A percentile compares a stretch with the other conserved stretches of the same genome.
Evolutionary conservation across 2,329 filamentous ascomycete genomes (phyloP).

Genomic region (Tolypocladium ophioglossoides): DNA sequence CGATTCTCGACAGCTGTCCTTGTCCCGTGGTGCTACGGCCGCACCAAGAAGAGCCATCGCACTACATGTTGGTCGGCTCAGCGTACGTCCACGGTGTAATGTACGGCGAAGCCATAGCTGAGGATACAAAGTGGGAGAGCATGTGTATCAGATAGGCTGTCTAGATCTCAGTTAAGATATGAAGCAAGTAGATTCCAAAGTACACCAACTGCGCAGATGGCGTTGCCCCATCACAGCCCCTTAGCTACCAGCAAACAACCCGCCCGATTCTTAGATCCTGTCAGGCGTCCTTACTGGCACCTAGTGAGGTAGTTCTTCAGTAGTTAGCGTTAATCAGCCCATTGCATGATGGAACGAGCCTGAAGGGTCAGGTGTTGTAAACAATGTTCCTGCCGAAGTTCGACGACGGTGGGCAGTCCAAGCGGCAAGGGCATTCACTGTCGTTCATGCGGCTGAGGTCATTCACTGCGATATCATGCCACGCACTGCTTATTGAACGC

Average conservation of each 20-base stretch:
- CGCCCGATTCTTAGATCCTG: no score
- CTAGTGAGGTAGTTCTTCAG: no score
- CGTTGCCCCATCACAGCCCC: no score
- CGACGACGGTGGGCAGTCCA: conserved; percentile 20
- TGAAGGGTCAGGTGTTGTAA: no score
- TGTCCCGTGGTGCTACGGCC: background rate
- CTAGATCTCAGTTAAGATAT: no score
- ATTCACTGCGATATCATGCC: conserved; percentile 29
- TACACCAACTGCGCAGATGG: no score
- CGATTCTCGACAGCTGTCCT: background rate
- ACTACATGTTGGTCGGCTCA: background rate
- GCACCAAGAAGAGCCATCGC: background rate
- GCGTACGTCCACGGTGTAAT: background rate
- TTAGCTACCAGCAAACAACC: no score
- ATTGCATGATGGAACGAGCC: no score
- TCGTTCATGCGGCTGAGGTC: conserved; percentile 23
- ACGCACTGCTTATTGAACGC: conserved; percentile 25
- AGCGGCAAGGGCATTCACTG: conserved; percentile 19
- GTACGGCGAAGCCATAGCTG: background rate
- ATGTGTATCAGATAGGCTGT: background rate
- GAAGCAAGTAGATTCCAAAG: no score
- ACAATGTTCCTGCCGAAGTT: conserved; percentile 6
- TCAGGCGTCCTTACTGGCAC: no score
- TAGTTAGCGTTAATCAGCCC: no score
- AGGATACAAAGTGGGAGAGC: background rate